Base-by-base conservation (phyloP, 2,329 filamentous ascomycete genomes). In the Ambrosiella beaveri region DNA sequence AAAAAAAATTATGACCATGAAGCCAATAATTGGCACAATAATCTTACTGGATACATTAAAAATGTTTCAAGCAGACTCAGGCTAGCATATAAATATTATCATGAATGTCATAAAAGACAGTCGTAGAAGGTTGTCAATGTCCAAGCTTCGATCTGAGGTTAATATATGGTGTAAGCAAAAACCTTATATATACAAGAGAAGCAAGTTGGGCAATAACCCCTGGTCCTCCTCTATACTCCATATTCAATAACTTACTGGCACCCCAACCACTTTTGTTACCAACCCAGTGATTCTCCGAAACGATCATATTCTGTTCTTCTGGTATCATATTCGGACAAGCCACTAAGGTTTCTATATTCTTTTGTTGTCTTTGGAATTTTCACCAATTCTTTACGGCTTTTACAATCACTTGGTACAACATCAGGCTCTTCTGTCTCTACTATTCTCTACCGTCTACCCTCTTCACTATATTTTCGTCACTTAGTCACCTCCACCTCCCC, bases 71-170 rank as follows among this genome's bases (percentile, higher is more conserved):
- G 2, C 27, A 27, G 27, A 27, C 27, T 27, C 27, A 27, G 27
- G 3, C 5, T 27, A 27, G 27, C 27, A 27, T 27, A 27, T 1
- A 27, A 27, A 27, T 27, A 27, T 4, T 2, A 4, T 27, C 27
- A 27, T 27, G 27, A 27, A 27, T 27, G 3, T 27, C 27, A 27
- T 4, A 4, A 27, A 27, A 27, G 27, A 27, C 27, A 4, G 27
- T 4, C 27, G 27, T 11, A 38, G 35, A 44, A 36, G 17, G 11
- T 56, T 56, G 36, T 57, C 17, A 36, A 39, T 36, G 40, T 56
- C 54, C 27, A 56, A 56, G 54, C 54, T 56, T 50, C 12, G 49
- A 37, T 36, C 40, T 47, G 41, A 50, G 8, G 40, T 54, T 54
- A 12, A n/a, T 54, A 7, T 39, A 17, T 54, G n/a, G 15, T 17